Evolutionary conservation across 2,329 filamentous ascomycete genomes (phyloP).

Genomic region (Paracamarosporium sp.): DNA sequence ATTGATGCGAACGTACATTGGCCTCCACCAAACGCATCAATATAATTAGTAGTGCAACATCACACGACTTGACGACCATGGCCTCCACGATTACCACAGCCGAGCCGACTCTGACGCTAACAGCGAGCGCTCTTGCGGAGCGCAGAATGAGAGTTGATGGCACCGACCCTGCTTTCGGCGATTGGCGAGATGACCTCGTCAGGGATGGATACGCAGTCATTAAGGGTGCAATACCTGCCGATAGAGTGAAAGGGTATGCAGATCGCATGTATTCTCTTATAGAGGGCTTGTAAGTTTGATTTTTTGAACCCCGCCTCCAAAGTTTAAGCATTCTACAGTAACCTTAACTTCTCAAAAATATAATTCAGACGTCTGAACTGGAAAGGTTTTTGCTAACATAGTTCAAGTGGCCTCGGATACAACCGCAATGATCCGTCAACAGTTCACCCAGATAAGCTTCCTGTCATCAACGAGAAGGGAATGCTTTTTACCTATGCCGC

Average conservation of each 20-base stretch:
- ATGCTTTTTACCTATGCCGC: slow-evolving; percentile 42
- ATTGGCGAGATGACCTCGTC: slow-evolving; percentile 46
- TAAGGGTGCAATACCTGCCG: slow-evolving; percentile 53
- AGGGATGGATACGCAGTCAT: slow-evolving; percentile 56
- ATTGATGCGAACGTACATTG: too few species aligned
- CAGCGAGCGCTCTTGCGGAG: slow-evolving; percentile 13
- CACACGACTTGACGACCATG: slow-evolving; percentile 18
- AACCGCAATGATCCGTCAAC: slow-evolving; percentile 28
- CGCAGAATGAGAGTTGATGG: slow-evolving; percentile 21
- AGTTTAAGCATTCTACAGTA: too few species aligned
- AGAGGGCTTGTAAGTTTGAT: slow-evolving; percentile 37
- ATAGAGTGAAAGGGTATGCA: slow-evolving; percentile 48
- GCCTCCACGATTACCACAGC: slow-evolving; percentile 20
- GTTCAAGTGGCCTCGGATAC: slow-evolving; percentile 23
- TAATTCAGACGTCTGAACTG: too few species aligned
- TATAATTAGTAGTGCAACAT: too few species aligned
- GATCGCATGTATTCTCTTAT: slow-evolving; percentile 31
- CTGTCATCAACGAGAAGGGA: slow-evolving; percentile 26
- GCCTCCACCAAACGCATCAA: too few species aligned
- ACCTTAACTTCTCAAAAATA: too few species aligned
- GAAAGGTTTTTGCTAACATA: neutral
- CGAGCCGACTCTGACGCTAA: slow-evolving; percentile 15
- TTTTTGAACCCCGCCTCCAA: too few species aligned
- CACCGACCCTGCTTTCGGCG: slow-evolving; percentile 30
- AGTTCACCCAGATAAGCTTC: slow-evolving; percentile 26